Base-by-base conservation (phyloP, 2,329 filamentous ascomycete species). In the Paraphoma chrysanthemicola region DNA sequence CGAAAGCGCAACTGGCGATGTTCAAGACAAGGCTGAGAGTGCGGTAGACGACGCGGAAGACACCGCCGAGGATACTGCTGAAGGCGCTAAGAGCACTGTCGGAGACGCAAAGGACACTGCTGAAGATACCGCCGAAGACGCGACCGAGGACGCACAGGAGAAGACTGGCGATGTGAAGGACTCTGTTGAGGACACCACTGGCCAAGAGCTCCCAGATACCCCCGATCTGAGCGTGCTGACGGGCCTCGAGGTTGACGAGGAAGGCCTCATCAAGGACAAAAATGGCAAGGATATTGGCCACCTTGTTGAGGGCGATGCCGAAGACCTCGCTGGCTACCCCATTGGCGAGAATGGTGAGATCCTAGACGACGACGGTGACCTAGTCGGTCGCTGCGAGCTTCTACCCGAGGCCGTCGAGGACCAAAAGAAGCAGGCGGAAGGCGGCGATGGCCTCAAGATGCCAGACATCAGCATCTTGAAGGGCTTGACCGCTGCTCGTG, bases 281-380 rank as follows among this genome's bases (percentile, higher is more conserved):
- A 79, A 83, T 31, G 82, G 82, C 64, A 81, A 82, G 48, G 66
- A 75, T 3, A 71, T 84, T 51, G 82, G 81, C 52, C 77, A 77
- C 48, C 80, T 84, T 42, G 80, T 79, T 30, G 82, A 84, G 66
- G 82, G 82, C 56, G 81, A 83, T 54, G 81, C 81, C 18, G 81
- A 83, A 67, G 81, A 83, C 57, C 80, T 83, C 44, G 78, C 74
- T 48, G 82, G 82, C 36, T 84, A 84, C 67, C 76, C 75, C 14
- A 83, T 84, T 55, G 82, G 83, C 54, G 80, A 84, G 38, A 77
- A 84, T 12, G 83, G 83, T 54, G 82, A 85, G 64, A 85, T 86
- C 30, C 78, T 85, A 23, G 81, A 85, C 55, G 81, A 85, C 42
- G 80, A 83, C 57, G 83, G 83, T 23, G 80, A 84, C 60, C 79